Conservation (phyloP, 495 filamentous ascomycete species). For the Aspergillus asperescens region DNA sequence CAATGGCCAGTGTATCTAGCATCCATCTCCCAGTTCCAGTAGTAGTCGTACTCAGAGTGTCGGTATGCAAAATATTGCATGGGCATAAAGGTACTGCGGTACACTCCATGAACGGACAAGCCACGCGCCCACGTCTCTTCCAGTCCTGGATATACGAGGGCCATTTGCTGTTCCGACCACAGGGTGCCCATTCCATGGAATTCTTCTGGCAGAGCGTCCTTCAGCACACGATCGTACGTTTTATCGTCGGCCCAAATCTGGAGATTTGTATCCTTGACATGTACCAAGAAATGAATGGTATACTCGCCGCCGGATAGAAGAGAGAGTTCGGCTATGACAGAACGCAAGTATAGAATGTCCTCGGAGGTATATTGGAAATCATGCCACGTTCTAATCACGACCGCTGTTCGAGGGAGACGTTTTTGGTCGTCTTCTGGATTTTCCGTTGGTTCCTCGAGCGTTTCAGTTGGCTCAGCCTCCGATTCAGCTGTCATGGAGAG, state of each 20-base stretch:
- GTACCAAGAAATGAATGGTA: conserved; percentile 58
- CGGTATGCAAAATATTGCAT: conserved; percentile 86
- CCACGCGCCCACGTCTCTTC: conserved; percentile 66
- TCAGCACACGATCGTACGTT: conserved; percentile 58
- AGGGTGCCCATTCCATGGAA: conserved; percentile 84
- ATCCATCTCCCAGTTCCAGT: conserved; percentile 99
- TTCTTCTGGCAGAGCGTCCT: conserved; percentile 70
- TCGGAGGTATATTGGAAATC: conserved; percentile 51
- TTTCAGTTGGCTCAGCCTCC: conserved; percentile 17
- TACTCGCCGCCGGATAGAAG: conserved; percentile 61
- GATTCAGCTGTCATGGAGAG: conserved; percentile 42
- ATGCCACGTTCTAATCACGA: conserved; percentile 60
- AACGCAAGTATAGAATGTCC: conserved; percentile 51
- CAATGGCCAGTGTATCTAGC: conserved; percentile 94
- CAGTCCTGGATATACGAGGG: conserved; percentile 76
- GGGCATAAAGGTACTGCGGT: conserved; percentile 87
- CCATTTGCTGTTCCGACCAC: conserved; percentile 92
- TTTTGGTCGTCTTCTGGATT: conserved; percentile 20
- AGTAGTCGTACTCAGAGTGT: conserved; percentile 90
- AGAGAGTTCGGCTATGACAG: conserved; percentile 58
- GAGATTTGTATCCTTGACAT: conserved; percentile 59
- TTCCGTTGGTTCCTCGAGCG: conserved; percentile 11
- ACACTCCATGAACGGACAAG: conserved; percentile 82
- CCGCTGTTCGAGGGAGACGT: conserved; percentile 51
- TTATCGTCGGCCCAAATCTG: conserved; percentile 63